A percentile compares a stretch with the other conserved stretches of the same genome.
These are phyloP conservation scores for Aspergillus indologenus DNA, from an alignment of 495 filamentous ascomycete genomes.

Conservation along the genomic window DNA sequence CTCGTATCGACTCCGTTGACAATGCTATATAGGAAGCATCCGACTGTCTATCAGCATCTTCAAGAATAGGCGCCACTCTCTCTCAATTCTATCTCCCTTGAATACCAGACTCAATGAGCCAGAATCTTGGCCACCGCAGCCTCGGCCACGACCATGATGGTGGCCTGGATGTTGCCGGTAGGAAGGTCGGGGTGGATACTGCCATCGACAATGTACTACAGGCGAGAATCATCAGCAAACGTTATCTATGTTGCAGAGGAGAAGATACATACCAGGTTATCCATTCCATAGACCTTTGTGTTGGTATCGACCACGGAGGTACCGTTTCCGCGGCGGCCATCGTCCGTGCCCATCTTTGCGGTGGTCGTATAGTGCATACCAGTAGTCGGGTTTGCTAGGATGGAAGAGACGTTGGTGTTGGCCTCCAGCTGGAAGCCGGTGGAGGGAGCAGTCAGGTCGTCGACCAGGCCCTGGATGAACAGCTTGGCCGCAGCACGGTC, in stretches of 20 bases:
- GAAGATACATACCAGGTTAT: constrained; percentile 52
- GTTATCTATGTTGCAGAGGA: neutral
- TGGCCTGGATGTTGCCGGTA: constrained; percentile 44
- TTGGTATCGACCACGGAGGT: constrained; percentile 62
- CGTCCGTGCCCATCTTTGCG: constrained; percentile 25
- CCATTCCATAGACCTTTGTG: constrained; percentile 64
- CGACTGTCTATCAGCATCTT: no score
- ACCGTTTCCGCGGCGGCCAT: constrained; percentile 50
- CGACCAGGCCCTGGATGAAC: constrained; percentile 48
- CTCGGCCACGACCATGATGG: constrained; percentile 45
- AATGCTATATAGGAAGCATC: no score
- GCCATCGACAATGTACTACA: constrained; percentile 36
- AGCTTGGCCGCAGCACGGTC: constrained; percentile 21
- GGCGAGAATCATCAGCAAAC: constrained; percentile 7
- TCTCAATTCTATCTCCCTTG: no score
- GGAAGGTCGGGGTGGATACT: constrained; percentile 45
- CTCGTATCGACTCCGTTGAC: no score
- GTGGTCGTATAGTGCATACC: constrained; percentile 71
- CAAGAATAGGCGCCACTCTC: no score
- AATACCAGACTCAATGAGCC: no score
- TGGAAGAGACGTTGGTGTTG: constrained; percentile 53
- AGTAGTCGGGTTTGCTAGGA: constrained; percentile 44
- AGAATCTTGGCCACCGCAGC: constrained; percentile 38
- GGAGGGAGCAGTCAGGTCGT: constrained; percentile 54
- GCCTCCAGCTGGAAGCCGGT: constrained; percentile 47